Conservation (phyloP, 176 grass and related monocot genomes). For the Oryza glumipatula region DNA sequence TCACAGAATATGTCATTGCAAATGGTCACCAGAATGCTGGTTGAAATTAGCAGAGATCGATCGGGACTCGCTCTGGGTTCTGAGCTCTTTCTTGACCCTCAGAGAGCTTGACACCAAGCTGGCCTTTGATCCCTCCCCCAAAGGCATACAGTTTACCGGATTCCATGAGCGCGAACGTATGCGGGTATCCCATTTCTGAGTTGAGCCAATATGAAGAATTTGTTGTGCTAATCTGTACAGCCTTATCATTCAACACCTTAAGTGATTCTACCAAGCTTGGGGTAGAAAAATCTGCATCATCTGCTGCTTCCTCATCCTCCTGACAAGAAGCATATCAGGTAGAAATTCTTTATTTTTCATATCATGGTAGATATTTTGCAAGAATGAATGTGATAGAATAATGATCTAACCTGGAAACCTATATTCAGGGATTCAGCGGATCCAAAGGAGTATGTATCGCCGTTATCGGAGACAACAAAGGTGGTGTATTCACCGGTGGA, state of each 20-base stretch:
- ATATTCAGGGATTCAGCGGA: constrained; percentile 15
- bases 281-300: constrained; percentile 19
- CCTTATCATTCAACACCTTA: constrained; percentile 39
- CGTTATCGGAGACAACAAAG: constrained; percentile 52
- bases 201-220: constrained; percentile 37
- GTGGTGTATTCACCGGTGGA: constrained; percentile 49
- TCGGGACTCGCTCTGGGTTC: constrained; percentile 15
- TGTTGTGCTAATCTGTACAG: constrained; percentile 37
- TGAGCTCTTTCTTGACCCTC: neutral
- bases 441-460: constrained; percentile 64
- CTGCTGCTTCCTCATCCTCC: constrained; percentile 33
- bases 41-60: constrained; percentile 6
- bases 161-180: constrained; percentile 33
- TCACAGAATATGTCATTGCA: neutral
- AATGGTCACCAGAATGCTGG: neutral
- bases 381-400: neutral
- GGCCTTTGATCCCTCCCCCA: constrained; percentile 42
- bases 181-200: constrained; percentile 27
- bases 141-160: constrained; percentile 27
- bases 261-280: constrained; percentile 28
- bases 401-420: constrained; percentile 50
- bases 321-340: neutral
- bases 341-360: neutral
- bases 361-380: neutral
- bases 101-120: constrained; percentile 33